Percentiles rank a stretch among this genome's conserved stretches.
These are phyloP conservation scores for Ulota crispa DNA, from an alignment of 225 moss, liverwort and hornwort species.

Conservation along the genomic window DNA sequence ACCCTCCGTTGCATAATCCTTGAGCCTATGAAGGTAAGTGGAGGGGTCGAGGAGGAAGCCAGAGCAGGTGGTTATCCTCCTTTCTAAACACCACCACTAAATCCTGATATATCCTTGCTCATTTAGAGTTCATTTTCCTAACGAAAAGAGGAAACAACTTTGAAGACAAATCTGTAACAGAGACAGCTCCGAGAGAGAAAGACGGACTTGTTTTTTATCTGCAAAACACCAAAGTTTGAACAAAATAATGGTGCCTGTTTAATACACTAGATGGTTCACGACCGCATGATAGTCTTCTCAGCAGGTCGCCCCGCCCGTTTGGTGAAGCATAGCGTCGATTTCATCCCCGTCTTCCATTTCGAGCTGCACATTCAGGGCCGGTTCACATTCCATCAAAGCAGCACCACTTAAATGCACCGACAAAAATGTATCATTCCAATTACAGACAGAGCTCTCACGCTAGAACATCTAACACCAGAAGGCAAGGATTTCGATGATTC, in stretches of 20 bases:
- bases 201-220: slow-evolving; percentile 23
- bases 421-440: neutral
- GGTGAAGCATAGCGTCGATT: slow-evolving; percentile 61
- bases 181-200: slow-evolving; percentile 17
- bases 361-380: slow-evolving; percentile 31
- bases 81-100: slow-evolving; percentile 20
- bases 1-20: neutral
- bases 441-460: neutral
- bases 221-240: slow-evolving; percentile 32
- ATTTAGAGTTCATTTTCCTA: slow-evolving; percentile 5
- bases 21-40: slow-evolving; percentile 18
- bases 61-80: neutral
- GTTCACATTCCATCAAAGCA: neutral
- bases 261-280: slow-evolving; percentile 31
- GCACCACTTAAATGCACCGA: neutral
- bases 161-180: slow-evolving; percentile 16
- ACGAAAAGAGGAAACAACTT: slow-evolving; percentile 20
- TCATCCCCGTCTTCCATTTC: slow-evolving; percentile 68
- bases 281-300: slow-evolving; percentile 14
- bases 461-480: neutral
- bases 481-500: neutral
- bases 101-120: slow-evolving; percentile 26
- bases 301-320: slow-evolving; percentile 47
- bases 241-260: slow-evolving; percentile 32
- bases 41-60: neutral